Conservation (phyloP, 2,329 filamentous ascomycete genomes). For the Magnaporthiopsis incrustans region DNA sequence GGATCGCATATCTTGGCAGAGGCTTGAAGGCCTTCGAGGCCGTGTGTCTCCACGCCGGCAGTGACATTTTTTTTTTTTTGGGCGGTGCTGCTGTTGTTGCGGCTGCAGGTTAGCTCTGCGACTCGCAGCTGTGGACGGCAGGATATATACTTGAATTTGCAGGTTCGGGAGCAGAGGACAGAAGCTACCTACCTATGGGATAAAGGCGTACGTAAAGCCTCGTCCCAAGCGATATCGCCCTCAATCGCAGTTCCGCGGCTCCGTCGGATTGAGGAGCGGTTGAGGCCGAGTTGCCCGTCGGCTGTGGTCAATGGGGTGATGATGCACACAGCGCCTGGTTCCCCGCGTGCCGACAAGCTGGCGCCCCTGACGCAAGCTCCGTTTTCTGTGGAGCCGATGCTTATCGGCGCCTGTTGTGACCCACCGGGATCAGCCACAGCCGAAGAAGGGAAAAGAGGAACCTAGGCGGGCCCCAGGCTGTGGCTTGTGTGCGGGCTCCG, state of each 20-base stretch:
- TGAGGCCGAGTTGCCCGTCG: neutral
- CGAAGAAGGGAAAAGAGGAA: neutral
- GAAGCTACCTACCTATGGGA: neutral
- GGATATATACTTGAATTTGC: neutral
- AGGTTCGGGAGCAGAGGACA: neutral
- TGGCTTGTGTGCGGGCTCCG: neutral
- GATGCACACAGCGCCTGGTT: neutral
- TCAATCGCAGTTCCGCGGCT: neutral
- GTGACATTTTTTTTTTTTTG: conserved; percentile 32
- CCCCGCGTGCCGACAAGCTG: neutral
- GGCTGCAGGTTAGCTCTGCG: neutral
- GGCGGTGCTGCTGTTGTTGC: conserved; percentile 3
- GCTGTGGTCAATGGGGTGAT: neutral
- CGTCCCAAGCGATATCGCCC: neutral
- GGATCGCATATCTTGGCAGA: neutral
- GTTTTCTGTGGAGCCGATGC: neutral
- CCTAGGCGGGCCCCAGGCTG: neutral
- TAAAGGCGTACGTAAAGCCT: neutral
- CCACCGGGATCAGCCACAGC: neutral
- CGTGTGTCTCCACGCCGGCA: conserved; percentile 35
- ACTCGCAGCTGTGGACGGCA: neutral
- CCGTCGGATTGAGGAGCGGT: neutral
- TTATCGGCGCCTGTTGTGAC: neutral
- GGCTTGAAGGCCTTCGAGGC: conserved; percentile 12
- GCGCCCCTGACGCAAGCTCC: neutral